Evolutionary conservation across 768 basidiomycete genomes (phyloP), one percentile per base, ranked within the genome.

Genomic region (Crassisporium funariophilum): DNA sequence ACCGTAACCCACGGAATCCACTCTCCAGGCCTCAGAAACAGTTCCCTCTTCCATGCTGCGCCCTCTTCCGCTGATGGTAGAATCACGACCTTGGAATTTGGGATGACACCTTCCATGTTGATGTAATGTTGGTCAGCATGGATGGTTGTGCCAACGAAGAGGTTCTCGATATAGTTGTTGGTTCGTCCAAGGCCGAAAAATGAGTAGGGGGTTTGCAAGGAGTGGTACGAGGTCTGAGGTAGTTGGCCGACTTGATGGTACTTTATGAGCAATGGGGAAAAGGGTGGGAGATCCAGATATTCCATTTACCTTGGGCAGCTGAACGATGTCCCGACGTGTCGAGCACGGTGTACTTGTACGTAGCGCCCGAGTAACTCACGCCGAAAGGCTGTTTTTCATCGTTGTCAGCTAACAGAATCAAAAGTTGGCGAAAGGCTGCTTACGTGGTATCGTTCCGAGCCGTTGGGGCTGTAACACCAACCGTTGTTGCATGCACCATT

Each of bases 1-100:
- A 91, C 68, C n/a, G 88, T 95, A 11, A 99, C 97, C 91, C 88
- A 95, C 1, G 93, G 92, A 50, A 98, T 93, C 94, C 95, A 99
- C 59, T 91, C 88, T 13, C 97, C 97, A 2, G 97, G 97, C 22
- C 93, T 72, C 55, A 99, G 70, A 63, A 91, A 99, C 51, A 98
- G 69, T 68, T 95, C 88, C 41, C 85, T 81, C 59, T 82, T 88
- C 97, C 97, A 99, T 21, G 72, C 66, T 11, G 77, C 77, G 4
- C 75, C 79, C 16, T 73, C 72, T 5, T 72, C 73, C 2, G 74
- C 60, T 0, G 86, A 81, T 0, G 95, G 95, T 29, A 88, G 82
- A 57, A 99, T 94, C n/a, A 98, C 87, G 11, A 99, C 83, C 53
- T 93, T 92, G 3, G 94, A 97, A 64, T 99, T 98, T 0, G 97